Evolutionary conservation across 345 rosid species (phyloP), one percentile per base, ranked within the genome.

Genomic region (Melastoma malabathricum): DNA sequence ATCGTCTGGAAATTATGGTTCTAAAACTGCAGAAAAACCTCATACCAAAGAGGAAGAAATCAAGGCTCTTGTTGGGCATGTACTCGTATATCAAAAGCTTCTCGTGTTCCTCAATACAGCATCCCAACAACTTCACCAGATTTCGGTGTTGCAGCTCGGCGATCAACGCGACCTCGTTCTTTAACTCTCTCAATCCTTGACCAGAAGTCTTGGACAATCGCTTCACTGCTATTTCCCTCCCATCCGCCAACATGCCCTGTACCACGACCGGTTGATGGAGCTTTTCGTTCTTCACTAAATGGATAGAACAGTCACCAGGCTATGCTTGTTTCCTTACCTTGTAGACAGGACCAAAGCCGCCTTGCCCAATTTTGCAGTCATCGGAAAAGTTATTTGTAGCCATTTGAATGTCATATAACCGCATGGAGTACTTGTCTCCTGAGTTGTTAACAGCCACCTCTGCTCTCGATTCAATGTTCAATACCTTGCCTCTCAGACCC

Each of bases 281-380:
- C 38, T 22, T 31, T 31, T 31, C 38, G 1, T 9, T 5, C 38
- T 31, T 31, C 5, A 31, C 5, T 3, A 5, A 31, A 31, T 5
- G 1, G 10, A 31, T 31, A 5, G 10, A 31, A 31, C 5, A 5
- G 1, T 31, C 38, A 31, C 38, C 9, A 9, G 38, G 38, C 10
- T 9, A 31, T 31, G 7, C 51, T 12, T 0, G 5, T 6, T 0
- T 48, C 2, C 51, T 10, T 22, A 48, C 51, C 51, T 6, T 72
- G 59, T 68, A 75, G 6, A 68, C 72, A 2, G 77, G 70, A 9
- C 77, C 77, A 31, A 72, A 72, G 5, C 81, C 77, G 0, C 81
- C 81, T 64, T 72, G 72, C 47, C 71, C 77, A 4, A 75, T 72
- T 57, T 72, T 75, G 46, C 68, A 60, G 18, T 61, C 64, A 9